phyloP scores from a whole-genome alignment of 306 rosid genomes.

The Calophaca sinica region DNA sequence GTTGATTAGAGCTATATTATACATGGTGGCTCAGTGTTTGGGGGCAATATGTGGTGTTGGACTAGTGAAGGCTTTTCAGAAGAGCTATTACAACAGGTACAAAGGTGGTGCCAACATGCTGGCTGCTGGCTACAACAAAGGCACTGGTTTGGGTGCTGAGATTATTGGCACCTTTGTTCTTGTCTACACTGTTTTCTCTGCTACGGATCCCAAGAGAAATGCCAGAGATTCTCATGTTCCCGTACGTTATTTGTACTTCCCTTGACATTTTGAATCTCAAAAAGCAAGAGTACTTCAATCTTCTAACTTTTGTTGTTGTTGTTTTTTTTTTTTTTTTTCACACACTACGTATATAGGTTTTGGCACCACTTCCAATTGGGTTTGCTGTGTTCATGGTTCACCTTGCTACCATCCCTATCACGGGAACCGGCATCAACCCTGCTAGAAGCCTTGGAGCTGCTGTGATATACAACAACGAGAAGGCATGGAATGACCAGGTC shows the following conservation, averaged over 20 bases:
- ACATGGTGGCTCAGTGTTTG: constrained; percentile 55
- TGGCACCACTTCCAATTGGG: constrained; percentile 68
- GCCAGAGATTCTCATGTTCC: constrained; percentile 64
- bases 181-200: constrained; percentile 64
- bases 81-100: constrained; percentile 49
- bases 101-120: constrained; percentile 53
- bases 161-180: constrained; percentile 56
- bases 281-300: neutral
- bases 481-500: constrained; percentile 61
- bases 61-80: constrained; percentile 51
- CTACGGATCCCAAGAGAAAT: constrained; percentile 56
- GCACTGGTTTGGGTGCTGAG: constrained; percentile 57
- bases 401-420: constrained; percentile 60
- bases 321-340: neutral
- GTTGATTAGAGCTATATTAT: constrained; percentile 48
- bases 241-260: constrained; percentile 36
- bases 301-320: neutral
- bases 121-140: constrained; percentile 46
- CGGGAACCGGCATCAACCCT: constrained; percentile 64
- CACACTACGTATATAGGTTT: constrained; percentile 36
- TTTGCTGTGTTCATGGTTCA: constrained; percentile 59
- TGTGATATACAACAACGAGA: constrained; percentile 49
- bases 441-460: constrained; percentile 60
- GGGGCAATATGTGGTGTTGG: constrained; percentile 58
- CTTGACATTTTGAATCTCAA: neutral